Percentiles rank a stretch among this genome's conserved stretches.
These are phyloP conservation scores for Cryphonectria radicalis DNA, from an alignment of 2,329 filamentous ascomycete species.

Conservation along the genomic window DNA sequence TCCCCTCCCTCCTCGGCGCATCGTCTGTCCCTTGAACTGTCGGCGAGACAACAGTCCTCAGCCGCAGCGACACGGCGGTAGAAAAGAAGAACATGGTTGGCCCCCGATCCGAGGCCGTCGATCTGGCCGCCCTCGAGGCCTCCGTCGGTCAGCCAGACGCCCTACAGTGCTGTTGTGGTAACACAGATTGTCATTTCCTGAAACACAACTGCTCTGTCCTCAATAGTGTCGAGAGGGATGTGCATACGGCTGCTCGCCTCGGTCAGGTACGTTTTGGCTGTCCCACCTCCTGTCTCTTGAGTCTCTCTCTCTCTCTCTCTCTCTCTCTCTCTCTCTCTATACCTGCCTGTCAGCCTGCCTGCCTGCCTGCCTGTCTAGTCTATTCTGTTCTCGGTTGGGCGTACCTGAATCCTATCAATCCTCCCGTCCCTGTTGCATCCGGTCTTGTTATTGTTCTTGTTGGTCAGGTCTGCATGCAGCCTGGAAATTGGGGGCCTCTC, in stretches of 20 bases:
- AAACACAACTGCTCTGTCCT: conserved; percentile 79
- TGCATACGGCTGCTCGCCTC: conserved; percentile 81
- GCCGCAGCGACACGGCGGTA: background rate
- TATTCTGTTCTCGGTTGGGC: conserved; percentile 7
- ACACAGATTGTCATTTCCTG: conserved; percentile 76
- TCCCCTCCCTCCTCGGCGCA: conserved; percentile 15
- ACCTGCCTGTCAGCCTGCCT: background rate
- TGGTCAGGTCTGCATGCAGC: conserved; percentile 12
- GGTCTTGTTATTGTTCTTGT: conserved; percentile 8
- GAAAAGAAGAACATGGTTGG: conserved; percentile 24
- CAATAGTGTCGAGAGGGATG: conserved; percentile 83
- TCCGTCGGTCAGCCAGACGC: conserved; percentile 37
- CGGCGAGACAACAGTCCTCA: background rate
- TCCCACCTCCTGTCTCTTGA: background rate
- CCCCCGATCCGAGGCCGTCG: conserved; percentile 22
- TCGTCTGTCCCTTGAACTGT: background rate
- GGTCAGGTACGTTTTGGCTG: conserved; percentile 77
- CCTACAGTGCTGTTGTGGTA: conserved; percentile 83
- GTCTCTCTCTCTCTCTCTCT: too few species aligned
- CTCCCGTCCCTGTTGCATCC: conserved; percentile 6
- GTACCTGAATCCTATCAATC: conserved; percentile 11
- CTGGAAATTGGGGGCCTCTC: background rate
- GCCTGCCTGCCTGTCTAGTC: background rate
- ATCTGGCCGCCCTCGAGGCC: conserved; percentile 24
- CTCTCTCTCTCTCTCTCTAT: background rate